These are phyloP conservation scores for Cenchrus fungigraminus DNA, from an alignment of 176 grass and related monocot species.

Conservation along the genomic window DNA sequence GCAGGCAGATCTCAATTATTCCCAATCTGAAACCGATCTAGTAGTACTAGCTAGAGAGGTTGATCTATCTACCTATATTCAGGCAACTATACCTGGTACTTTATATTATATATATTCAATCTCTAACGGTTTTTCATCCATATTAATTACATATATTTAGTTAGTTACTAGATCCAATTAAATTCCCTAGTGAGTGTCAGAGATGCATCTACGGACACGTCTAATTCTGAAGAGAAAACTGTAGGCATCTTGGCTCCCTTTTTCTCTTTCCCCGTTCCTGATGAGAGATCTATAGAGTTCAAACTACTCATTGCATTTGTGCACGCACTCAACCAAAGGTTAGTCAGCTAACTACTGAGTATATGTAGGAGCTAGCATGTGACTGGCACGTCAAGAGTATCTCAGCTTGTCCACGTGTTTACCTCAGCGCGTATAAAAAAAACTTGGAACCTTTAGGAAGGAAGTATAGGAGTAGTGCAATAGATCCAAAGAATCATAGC, in stretches of 20 bases:
- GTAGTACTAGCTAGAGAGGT: neutral
- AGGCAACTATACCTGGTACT: neutral
- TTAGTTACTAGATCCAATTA: too few relatives aligned
- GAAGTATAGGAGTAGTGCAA: neutral
- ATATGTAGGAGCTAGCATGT: slow-evolving; percentile 32
- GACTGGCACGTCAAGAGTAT: slow-evolving; percentile 32
- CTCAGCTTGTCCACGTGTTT: slow-evolving; percentile 14
- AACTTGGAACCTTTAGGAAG: neutral
- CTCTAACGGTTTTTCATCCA: neutral
- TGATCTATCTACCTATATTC: neutral
- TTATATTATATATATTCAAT: neutral
- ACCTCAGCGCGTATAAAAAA: neutral
- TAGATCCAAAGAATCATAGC: slow-evolving; percentile 34
- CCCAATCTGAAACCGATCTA: slow-evolving; percentile 4
- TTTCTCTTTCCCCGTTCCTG: neutral
- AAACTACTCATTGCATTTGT: too few relatives aligned
- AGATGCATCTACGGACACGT: neutral
- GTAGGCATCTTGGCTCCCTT: neutral
- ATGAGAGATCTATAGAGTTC: too few relatives aligned
- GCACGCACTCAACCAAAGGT: neutral
- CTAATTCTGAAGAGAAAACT: neutral
- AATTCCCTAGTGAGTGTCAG: too few relatives aligned
- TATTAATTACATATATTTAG: too few relatives aligned
- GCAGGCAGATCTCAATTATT: slow-evolving; percentile 10
- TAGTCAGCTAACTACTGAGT: neutral